Evolutionary conservation across 75 land plant genomes (phyloP), one percentile per base, ranked within the genome.

Genomic region (Selaginella tamariscina): DNA sequence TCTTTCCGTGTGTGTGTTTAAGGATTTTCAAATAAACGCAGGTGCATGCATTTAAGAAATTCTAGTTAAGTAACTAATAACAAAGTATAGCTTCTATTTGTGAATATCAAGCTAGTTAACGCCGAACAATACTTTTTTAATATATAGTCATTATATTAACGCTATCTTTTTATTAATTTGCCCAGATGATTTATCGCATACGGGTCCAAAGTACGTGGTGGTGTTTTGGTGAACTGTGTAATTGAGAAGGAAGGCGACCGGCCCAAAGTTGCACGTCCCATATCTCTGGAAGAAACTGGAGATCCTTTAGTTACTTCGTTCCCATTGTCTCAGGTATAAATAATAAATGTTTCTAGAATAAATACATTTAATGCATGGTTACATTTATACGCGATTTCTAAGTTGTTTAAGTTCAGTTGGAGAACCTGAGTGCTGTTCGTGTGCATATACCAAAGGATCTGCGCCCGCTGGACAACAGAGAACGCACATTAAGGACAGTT

Each of bases 261-360:
- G 1, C 77, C 67, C 24, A 87, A 82, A 32, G 32, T 72, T 28
- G 73, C 80, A 30, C 80, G 71, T 63, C 83, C 85, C 74, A 79
- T 91, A 26, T 75, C 82, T 33, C 55, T 85, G 68, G 79, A 80
- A 62, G 86, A 76, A 49, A 73, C 73, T 60, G 99, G 99, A 55
- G 97, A 95, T 67, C 97, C 99, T 68, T 64, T 81, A 70, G 97
- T 95, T 54, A 83, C 86, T 57, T 79, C 97, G 32, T 23, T 95
- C 21, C 85, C 92, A 24, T 75, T 91, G 30, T 77, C 85, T 44
- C 92, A 86, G 87, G 99, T 78, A 44, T 56, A 60, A 21, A 2
- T 20, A 49, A 49, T 49, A 49, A n/a, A n/a, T n/a, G n/a, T n/a
- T n/a, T 49, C 20, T 11, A 11, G 54, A 49, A 49, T 49, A 49